Evolutionary conservation across 1,284 basidiomycete genomes (phyloP), one percentile per base, ranked within the genome.

Genomic region (Puccinia polysora): DNA sequence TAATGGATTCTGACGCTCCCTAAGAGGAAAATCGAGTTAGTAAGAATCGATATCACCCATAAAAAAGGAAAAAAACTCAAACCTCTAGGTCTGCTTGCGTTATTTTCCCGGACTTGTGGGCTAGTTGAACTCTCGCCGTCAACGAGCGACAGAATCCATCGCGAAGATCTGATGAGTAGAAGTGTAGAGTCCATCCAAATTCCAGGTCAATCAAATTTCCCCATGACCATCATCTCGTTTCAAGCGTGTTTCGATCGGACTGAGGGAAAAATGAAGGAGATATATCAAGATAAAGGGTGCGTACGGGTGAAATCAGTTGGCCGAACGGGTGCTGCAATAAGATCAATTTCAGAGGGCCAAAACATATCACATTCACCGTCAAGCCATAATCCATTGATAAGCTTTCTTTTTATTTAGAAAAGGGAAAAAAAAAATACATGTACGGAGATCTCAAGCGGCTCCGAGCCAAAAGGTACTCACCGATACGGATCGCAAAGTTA

Each of bases 131-230:
- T 12, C 90, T 86, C 0, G 83, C 82, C 75, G 87, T 85, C 38
- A 94, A 79, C 6, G 90, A 84, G 40, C 91, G 86, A 78, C 89
- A 83, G 77, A 93, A 92, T 1, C 88, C 91, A 77, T 94, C 91
- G 25, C 91, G 85, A 20, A 94, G 82, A 77, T 94, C 91, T 20
- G 85, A 84, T 78, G 53, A 40, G 18, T 30, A 49, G 4, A 15
- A 50, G 14, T 3, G 12, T 7, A 40, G 30, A 2, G 52, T 3
- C 12, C 5, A 53, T n/a, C 2, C 2, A 45, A 7, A 15, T 34
- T 25, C 18, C 55, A 53, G 36, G 6, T 30, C 65, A 40, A 49
- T 49, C 45, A 28, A 38, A 15, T n/a, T n/a, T n/a, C n/a, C n/a
- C n/a, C n/a, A n/a, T n/a, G n/a, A n/a, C n/a, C n/a, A n/a, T n/a